These are phyloP conservation scores for Daldinia loculata DNA, from an alignment of 495 filamentous ascomycete species.

Conservation along the genomic window DNA sequence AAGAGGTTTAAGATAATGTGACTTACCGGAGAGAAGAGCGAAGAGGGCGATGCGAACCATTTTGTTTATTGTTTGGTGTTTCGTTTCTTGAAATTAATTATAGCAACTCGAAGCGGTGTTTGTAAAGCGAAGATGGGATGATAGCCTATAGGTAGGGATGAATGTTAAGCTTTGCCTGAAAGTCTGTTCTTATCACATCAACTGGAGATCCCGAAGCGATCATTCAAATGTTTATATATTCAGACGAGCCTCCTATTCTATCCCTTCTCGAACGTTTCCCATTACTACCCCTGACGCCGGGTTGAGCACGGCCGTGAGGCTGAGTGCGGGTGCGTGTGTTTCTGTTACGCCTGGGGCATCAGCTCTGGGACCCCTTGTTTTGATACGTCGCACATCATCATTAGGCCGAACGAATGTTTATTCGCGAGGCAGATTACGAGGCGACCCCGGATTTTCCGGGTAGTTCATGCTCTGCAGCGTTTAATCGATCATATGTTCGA, in stretches of 20 bases:
- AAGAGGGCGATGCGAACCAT: conserved; percentile 49
- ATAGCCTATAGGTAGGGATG: not conserved
- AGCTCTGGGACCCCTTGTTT: conserved; percentile 33
- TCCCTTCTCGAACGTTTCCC: conserved; percentile 8
- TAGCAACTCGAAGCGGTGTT: conserved; percentile 2
- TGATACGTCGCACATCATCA: conserved; percentile 34
- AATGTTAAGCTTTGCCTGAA: conserved; percentile 11
- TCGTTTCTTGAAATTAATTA: conserved; percentile 3
- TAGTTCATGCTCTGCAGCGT: not conserved
- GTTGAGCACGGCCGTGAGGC: conserved; percentile 35
- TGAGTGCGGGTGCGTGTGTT: conserved; percentile 21
- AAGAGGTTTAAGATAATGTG: not conserved
- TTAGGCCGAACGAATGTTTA: conserved; percentile 10
- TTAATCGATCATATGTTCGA: not conserved
- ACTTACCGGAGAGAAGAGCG: conserved; percentile 47
- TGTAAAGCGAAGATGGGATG: conserved; percentile 21
- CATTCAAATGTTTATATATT: conserved; percentile 36
- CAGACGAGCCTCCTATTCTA: not conserved
- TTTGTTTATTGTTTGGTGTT: conserved; percentile 32
- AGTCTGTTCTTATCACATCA: conserved; percentile 18
- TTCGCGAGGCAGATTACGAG: not conserved
- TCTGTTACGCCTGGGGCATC: conserved; percentile 39
- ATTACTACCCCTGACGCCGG: conserved; percentile 23
- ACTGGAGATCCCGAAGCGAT: conserved; percentile 31
- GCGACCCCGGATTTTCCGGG: not conserved